A percentile compares a stretch with the other conserved stretches of the same genome.
Evolutionary conservation across 345 rosid species (phyloP).

Genomic region (Brassica carinata): DNA sequence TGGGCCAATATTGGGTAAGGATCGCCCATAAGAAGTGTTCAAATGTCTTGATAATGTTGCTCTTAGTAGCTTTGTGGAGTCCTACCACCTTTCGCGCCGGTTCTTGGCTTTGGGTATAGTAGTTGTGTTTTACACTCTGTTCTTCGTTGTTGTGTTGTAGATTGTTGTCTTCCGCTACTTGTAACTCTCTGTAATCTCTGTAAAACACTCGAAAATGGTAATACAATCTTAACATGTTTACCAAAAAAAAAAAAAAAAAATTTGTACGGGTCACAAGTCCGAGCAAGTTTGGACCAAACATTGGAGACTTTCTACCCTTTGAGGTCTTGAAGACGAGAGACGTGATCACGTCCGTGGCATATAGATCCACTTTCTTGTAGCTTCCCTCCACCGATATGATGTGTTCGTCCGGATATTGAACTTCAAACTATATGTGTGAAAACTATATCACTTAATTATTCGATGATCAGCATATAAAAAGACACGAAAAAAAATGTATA

Average conservation of each 20-base stretch:
- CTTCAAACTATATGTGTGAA: slow-evolving; percentile 19
- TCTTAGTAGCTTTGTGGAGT: no score
- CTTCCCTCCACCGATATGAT: slow-evolving; percentile 31
- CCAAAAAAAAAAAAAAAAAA: no score
- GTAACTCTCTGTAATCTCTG: no score
- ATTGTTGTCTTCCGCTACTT: no score
- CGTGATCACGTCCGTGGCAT: slow-evolving; percentile 26
- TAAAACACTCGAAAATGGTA: no score
- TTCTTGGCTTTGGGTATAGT: no score
- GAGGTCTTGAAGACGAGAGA: slow-evolving; percentile 28
- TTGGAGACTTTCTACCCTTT: slow-evolving; percentile 27
- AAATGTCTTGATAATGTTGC: no score
- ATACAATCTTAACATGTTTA: no score
- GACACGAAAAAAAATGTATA: not conserved
- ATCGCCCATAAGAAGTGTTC: not conserved
- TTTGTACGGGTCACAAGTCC: not conserved
- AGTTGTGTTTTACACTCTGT: no score
- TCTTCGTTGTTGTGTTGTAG: no score
- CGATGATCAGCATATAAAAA: not conserved
- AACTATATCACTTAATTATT: not conserved
- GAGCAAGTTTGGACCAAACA: slow-evolving; percentile 27
- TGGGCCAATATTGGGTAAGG: no score
- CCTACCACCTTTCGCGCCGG: no score
- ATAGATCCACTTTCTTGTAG: not conserved
- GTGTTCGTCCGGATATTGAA: slow-evolving; percentile 24